These are phyloP conservation scores for Fragaria nilgerrensis DNA, from an alignment of 306 rosid species.

Conservation along the genomic window DNA sequence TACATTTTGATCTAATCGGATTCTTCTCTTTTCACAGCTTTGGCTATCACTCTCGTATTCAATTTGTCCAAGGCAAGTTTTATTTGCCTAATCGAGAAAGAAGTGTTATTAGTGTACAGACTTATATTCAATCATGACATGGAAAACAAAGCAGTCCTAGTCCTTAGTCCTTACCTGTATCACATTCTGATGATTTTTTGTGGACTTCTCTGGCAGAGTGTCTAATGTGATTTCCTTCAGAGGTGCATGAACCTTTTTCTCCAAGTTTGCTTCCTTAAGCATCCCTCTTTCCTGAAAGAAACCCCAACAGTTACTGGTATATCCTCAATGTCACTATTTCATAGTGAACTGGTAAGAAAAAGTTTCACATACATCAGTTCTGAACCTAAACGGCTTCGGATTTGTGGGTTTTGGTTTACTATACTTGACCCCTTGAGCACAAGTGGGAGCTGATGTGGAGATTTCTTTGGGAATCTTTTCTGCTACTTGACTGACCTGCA, in stretches of 20 bases:
- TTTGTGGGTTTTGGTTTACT: constrained; percentile 75
- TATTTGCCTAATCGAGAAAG: constrained; percentile 35
- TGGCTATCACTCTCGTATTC: constrained; percentile 23
- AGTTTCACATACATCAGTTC: constrained; percentile 79
- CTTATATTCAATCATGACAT: background rate
- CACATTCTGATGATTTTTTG: constrained; percentile 29
- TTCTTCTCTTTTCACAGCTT: constrained; percentile 34
- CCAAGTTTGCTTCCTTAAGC: constrained; percentile 81
- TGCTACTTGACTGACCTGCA: constrained; percentile 32
- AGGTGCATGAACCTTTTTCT: constrained; percentile 52
- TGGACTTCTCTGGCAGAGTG: constrained; percentile 30
- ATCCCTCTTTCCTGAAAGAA: constrained; percentile 77
- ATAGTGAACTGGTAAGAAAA: constrained; percentile 20
- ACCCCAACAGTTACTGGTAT: constrained; percentile 15
- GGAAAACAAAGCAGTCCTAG: background rate
- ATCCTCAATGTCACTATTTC: background rate
- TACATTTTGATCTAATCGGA: constrained; percentile 35
- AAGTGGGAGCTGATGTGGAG: constrained; percentile 28
- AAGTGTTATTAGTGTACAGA: constrained; percentile 11
- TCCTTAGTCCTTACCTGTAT: constrained; percentile 34
- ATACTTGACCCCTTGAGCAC: constrained; percentile 57
- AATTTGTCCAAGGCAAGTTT: constrained; percentile 24
- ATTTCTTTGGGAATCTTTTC: constrained; percentile 44
- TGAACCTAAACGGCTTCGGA: constrained; percentile 91
- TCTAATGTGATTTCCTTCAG: constrained; percentile 45